phyloP scores from a whole-genome alignment of 257 asterid species.

The Perilla frutescens region DNA sequence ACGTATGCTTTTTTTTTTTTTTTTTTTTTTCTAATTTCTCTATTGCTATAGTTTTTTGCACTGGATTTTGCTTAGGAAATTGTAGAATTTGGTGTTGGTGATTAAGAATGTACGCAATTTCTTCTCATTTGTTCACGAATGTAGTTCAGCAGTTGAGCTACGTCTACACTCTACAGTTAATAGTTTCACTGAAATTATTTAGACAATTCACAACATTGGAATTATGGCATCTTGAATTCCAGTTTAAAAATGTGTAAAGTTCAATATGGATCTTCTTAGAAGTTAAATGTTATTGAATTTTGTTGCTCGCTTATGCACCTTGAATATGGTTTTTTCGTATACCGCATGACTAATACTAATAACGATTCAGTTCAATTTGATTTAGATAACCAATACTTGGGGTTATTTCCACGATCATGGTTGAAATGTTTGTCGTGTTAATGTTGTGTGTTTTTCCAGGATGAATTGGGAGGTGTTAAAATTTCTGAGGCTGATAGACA shows the following conservation, averaged over 20 bases:
- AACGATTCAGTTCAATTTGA: not conserved
- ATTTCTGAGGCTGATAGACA: constrained; percentile 59
- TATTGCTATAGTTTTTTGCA: not conserved
- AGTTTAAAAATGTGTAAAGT: not conserved
- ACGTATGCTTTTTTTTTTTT: constrained; percentile 51
- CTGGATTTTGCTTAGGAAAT: constrained; percentile 3
- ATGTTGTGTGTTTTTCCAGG: constrained; percentile 47
- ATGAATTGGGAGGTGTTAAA: constrained; percentile 51
- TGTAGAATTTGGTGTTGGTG: not conserved
- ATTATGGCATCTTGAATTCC: not conserved
- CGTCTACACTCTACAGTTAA: not conserved
- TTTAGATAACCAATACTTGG: constrained; percentile 6
- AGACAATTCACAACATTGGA: not conserved
- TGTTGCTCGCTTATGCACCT: not conserved
- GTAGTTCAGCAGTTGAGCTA: not conserved
- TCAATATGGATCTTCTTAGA: constrained; percentile 1
- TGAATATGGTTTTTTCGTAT: not conserved
- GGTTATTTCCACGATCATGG: not conserved
- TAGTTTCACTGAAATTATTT: not conserved
- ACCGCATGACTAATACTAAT: not conserved
- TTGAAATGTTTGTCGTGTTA: constrained; percentile 22
- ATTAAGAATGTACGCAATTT: not conserved
- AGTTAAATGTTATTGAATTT: not conserved
- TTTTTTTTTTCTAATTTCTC: not conserved
- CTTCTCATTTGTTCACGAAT: not conserved